Percentiles rank a stretch among this genome's conserved stretches.
phyloP scores from a whole-genome alignment of 352 stramenopile species.

The Phytophthora pluvialis region DNA sequence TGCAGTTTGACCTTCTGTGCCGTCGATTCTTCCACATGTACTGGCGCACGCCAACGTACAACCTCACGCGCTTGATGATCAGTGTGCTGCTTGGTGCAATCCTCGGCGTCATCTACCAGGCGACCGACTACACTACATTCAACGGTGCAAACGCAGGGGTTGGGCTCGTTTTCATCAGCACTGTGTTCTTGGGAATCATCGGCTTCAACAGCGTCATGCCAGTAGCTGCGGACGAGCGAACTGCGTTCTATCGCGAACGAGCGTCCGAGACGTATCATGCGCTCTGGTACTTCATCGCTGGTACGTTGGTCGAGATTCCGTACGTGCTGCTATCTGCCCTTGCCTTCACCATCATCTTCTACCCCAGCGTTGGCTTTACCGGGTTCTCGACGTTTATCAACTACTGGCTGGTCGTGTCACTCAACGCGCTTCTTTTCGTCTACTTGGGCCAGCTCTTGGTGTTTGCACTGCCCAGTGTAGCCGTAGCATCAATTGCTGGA shows the following conservation, averaged over 20 bases:
- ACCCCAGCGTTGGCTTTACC: constrained; percentile 54
- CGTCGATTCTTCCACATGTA: constrained; percentile 77
- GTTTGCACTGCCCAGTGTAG: constrained; percentile 52
- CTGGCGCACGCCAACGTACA: constrained; percentile 85
- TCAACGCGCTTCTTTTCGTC: constrained; percentile 55
- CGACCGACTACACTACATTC: constrained; percentile 57
- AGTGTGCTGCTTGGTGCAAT: constrained; percentile 73
- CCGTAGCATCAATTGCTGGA: constrained; percentile 52
- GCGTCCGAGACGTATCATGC: constrained; percentile 91
- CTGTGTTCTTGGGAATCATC: constrained; percentile 85
- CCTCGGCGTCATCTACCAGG: constrained; percentile 77
- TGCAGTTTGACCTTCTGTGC: constrained; percentile 55
- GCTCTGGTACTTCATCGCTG: constrained; percentile 81
- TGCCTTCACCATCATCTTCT: constrained; percentile 49
- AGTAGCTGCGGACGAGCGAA: constrained; percentile 82
- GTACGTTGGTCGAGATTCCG: constrained; percentile 81
- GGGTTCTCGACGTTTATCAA: constrained; percentile 40
- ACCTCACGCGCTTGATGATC: constrained; percentile 77
- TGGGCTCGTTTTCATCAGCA: constrained; percentile 83
- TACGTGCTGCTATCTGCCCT: constrained; percentile 51
- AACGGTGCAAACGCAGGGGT: constrained; percentile 55
- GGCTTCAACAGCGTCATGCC: constrained; percentile 82
- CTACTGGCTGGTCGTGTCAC: constrained; percentile 53
- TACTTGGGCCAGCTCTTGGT: constrained; percentile 60
- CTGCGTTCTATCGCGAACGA: constrained; percentile 92